Percentiles rank a stretch among this genome's conserved stretches.
These are phyloP conservation scores for Euphorbia pulcherrima DNA, from an alignment of 345 rosid species.

Conservation along the genomic window DNA sequence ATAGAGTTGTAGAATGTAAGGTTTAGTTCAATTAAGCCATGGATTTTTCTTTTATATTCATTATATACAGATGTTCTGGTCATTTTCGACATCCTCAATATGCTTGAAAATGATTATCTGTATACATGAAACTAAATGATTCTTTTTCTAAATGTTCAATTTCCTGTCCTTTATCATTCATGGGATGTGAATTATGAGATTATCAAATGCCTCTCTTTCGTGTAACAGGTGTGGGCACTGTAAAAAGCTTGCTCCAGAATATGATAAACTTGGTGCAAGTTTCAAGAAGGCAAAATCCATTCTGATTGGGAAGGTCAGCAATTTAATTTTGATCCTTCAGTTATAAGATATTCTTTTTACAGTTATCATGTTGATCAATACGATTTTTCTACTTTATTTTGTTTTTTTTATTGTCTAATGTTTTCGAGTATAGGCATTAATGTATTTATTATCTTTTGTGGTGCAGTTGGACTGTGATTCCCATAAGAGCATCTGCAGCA, in stretches of 20 bases:
- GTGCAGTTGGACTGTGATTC: slow-evolving; percentile 89
- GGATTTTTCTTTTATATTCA: not conserved
- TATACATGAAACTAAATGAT: not conserved
- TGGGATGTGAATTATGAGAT: not conserved
- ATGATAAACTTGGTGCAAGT: slow-evolving; percentile 82
- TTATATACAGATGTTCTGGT: no score
- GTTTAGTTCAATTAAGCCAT: not conserved
- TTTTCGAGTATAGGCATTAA: not conserved
- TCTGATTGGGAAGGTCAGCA: slow-evolving; percentile 82
- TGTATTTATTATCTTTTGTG: slow-evolving; percentile 10
- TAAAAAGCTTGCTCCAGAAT: slow-evolving; percentile 97
- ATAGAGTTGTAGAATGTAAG: not conserved
- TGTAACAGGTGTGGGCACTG: slow-evolving; percentile 91
- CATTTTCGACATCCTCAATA: not conserved
- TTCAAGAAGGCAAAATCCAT: slow-evolving; percentile 83
- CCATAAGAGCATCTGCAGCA: slow-evolving; percentile 78
- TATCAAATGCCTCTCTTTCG: slow-evolving; percentile 3
- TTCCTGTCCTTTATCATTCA: not conserved
- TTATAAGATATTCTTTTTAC: not conserved
- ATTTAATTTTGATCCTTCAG: not conserved
- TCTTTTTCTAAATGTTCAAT: no score
- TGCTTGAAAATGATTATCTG: not conserved
- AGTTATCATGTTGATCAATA: not conserved
- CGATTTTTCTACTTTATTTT: not conserved
- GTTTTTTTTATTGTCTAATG: not conserved